These are phyloP conservation scores for Curvularia spicifera DNA, from an alignment of 2,329 filamentous ascomycete species.

Conservation along the genomic window DNA sequence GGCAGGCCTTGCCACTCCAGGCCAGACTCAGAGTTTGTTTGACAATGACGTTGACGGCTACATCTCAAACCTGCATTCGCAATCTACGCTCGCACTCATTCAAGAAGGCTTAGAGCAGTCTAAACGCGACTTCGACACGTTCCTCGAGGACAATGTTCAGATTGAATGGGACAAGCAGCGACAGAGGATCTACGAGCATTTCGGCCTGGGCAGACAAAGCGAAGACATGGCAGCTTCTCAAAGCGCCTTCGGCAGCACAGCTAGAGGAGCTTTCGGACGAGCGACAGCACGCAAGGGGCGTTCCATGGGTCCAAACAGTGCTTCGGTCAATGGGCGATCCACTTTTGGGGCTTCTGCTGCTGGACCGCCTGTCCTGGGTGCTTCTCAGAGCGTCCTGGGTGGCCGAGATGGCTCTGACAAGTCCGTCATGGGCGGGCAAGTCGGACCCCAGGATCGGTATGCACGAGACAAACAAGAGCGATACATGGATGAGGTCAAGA, in stretches of 20 bases:
- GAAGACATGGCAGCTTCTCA: constrained; percentile 49
- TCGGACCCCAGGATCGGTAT: constrained; percentile 73
- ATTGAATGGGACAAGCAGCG: constrained; percentile 96
- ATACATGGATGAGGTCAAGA: constrained; percentile 79
- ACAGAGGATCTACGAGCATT: constrained; percentile 93
- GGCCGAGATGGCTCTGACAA: constrained; percentile 68
- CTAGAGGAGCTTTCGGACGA: constrained; percentile 61
- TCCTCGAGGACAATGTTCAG: constrained; percentile 91
- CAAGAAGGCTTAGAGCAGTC: constrained; percentile 89
- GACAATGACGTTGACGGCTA: constrained; percentile 71
- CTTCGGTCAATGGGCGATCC: constrained; percentile 43
- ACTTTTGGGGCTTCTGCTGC: constrained; percentile 68
- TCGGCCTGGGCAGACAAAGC: constrained; percentile 71
- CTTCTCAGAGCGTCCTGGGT: constrained; percentile 66
- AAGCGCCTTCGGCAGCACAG: constrained; percentile 43
- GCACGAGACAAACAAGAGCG: constrained; percentile 83
- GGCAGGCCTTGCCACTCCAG: constrained; percentile 67
- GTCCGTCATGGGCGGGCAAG: constrained; percentile 55
- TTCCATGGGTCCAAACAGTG: constrained; percentile 46
- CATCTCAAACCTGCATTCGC: constrained; percentile 83
- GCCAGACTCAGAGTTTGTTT: constrained; percentile 49
- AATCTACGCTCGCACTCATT: constrained; percentile 90
- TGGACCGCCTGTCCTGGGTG: constrained; percentile 85
- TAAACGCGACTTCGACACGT: constrained; percentile 88
- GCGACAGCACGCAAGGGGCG: constrained; percentile 52